These are phyloP conservation scores for Geotrichum australiense DNA, from an alignment of 1,139 yeast genomes.

Conservation along the genomic window DNA sequence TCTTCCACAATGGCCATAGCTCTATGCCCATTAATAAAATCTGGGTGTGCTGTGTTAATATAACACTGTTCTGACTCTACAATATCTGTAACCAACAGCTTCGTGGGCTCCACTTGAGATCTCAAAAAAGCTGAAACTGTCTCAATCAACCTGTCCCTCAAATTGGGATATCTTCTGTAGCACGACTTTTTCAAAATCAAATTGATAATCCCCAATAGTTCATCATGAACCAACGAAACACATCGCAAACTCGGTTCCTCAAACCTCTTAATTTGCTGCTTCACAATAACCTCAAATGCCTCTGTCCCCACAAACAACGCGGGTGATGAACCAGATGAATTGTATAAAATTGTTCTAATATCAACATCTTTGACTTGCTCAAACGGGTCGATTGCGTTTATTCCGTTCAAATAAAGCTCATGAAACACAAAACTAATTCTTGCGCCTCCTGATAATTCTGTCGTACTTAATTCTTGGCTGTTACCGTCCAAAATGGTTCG, in stretches of 20 bases:
- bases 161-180: conserved; percentile 82
- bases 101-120: conserved; percentile 77
- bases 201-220: conserved; percentile 81
- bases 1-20: conserved; percentile 94
- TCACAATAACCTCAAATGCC: conserved; percentile 92
- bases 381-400: conserved; percentile 89
- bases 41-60: conserved; percentile 97
- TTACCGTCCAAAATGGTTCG: conserved; percentile 91
- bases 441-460: conserved; percentile 95
- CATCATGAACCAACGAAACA: conserved; percentile 87
- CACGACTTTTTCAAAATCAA: conserved; percentile 79
- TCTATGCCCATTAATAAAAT: conserved; percentile 84
- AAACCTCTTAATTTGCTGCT: conserved; percentile 89
- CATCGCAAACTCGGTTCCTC: conserved; percentile 94
- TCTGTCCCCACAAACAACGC: conserved; percentile 94
- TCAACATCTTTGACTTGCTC: conserved; percentile 96
- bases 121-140: conserved; percentile 76
- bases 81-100: conserved; percentile 72
- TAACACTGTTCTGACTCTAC: conserved; percentile 84
- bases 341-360: conserved; percentile 88
- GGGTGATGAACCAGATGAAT: conserved; percentile 94
- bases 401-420: conserved; percentile 90
- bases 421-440: conserved; percentile 97
- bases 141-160: conserved; percentile 79
- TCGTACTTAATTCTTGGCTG: conserved; percentile 72